Evolutionary conservation across 352 stramenopile genomes (phyloP), one percentile per base, ranked within the genome.

Genomic region (Globisporangium apiculatum): DNA sequence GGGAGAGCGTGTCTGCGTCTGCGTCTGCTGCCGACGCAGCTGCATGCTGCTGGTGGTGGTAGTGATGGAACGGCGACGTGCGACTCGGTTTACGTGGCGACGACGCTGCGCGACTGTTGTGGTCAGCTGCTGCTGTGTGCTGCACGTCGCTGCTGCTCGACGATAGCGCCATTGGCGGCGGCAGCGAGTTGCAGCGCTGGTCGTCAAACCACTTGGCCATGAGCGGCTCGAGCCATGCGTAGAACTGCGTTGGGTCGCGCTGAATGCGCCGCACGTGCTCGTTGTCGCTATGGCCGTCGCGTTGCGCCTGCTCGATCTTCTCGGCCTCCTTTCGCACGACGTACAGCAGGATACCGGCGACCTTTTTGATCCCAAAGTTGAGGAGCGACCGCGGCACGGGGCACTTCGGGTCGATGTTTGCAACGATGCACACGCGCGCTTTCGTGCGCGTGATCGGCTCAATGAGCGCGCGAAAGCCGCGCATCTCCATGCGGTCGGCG

Each of bases 311-410:
- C 60, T 91, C 76, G 15, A 90, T 88, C 58, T 87, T 94, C 55
- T 91, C 77, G 12, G 83, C 79, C 63, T 94, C 81, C 57, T 84
- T 83, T 6, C 79, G 72, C 17, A 94, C 72, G 18, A 94, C 62
- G 51, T 86, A 91, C 18, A 91, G 65, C 56, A 94, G 45, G 37
- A 94, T 71, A 0, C 83, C 83, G 12, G 83, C 83, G 42, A 89
- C 71, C 57, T 94, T 94, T 65, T 94, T 94, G 57, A 91, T 86
- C 2, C 71, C 73, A 69, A 89, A 91, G 58, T 94, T 94, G 37
- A 94, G 58, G 58, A 94, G 60, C 15, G 71, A 58, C 57, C 77
- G 78, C 4, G 83, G 83, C 43, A 94, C 71, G 2, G 81, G 72
- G 49, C 79, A 91, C 52, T 91, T 91, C 1, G 81, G 81, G 51